Percentiles rank a stretch among this genome's conserved stretches.
phyloP scores from a whole-genome alignment of 176 grass and related monocot genomes.

The Metroxylon sagu region DNA sequence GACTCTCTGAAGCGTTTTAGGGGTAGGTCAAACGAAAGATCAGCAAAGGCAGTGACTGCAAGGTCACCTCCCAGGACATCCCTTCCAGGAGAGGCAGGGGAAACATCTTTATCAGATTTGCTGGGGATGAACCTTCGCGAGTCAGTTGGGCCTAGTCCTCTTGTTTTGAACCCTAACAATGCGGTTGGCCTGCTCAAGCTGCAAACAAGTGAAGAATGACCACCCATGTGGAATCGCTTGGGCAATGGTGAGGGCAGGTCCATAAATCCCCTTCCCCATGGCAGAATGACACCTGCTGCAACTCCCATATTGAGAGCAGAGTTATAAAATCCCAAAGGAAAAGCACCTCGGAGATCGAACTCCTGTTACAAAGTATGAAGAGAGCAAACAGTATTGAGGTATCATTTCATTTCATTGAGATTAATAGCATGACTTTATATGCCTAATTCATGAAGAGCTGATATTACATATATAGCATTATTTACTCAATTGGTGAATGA shows the following conservation, averaged over 20 bases:
- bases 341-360: slow-evolving; percentile 54
- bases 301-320: slow-evolving; percentile 62
- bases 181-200: slow-evolving; percentile 49
- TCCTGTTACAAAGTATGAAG: slow-evolving; percentile 29
- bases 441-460: too few relatives aligned
- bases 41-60: slow-evolving; percentile 66
- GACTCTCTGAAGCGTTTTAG: slow-evolving; percentile 61
- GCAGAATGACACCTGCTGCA: slow-evolving; percentile 50
- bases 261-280: slow-evolving; percentile 49
- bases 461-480: too few relatives aligned
- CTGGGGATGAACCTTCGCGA: slow-evolving; percentile 26
- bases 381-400: not conserved
- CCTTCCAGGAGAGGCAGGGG: slow-evolving; percentile 22
- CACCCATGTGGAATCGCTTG: slow-evolving; percentile 75
- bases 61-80: slow-evolving; percentile 57
- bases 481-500: too few relatives aligned
- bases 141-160: slow-evolving; percentile 59
- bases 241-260: slow-evolving; percentile 46
- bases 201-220: slow-evolving; percentile 50
- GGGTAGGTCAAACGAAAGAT: slow-evolving; percentile 81
- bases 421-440: too few relatives aligned
- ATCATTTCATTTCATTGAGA: too few relatives aligned
- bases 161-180: slow-evolving; percentile 58
- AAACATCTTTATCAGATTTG: slow-evolving; percentile 29
- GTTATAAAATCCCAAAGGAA: slow-evolving; percentile 60